Evolutionary conservation across 192 early-diverging fungal species (phyloP).

Genomic region (Coemansia sp.): DNA sequence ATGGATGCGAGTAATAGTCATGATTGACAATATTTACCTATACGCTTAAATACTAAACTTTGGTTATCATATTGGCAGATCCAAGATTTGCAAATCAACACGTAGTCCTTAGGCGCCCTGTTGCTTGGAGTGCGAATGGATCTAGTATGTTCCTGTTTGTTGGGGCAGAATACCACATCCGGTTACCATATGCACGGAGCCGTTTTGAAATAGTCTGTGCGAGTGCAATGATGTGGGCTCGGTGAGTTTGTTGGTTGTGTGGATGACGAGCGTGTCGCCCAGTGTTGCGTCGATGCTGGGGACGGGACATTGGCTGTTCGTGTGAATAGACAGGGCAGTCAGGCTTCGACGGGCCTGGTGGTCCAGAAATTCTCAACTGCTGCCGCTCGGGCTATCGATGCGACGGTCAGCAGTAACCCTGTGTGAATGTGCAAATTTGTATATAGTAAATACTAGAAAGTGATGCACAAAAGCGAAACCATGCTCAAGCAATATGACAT

Average conservation of each 20-base stretch:
- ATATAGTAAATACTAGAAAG: background rate
- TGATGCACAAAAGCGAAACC: too few species aligned
- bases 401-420: background rate
- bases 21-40: slow-evolving; percentile 72
- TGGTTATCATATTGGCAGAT: too few species aligned
- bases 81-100: too few species aligned
- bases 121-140: slow-evolving; percentile 64
- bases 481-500: too few species aligned
- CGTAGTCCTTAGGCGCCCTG: slow-evolving; percentile 67
- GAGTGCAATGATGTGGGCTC: slow-evolving; percentile 65
- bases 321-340: slow-evolving; percentile 58
- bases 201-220: slow-evolving; percentile 78
- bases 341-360: slow-evolving; percentile 57
- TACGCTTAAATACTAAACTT: slow-evolving; percentile 10
- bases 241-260: slow-evolving; percentile 55
- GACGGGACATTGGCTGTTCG: slow-evolving; percentile 65
- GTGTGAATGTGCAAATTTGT: background rate
- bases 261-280: slow-evolving; percentile 38
- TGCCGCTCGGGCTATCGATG: background rate
- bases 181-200: slow-evolving; percentile 61
- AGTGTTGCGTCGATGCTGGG: slow-evolving; percentile 25
- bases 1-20: slow-evolving; percentile 70
- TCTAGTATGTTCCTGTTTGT: slow-evolving; percentile 83
- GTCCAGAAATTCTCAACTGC: slow-evolving; percentile 58
- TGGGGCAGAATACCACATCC: slow-evolving; percentile 70